Conservation (phyloP, 805 yeast species). For the Schwanniomyces pseudopolymorphus region DNA sequence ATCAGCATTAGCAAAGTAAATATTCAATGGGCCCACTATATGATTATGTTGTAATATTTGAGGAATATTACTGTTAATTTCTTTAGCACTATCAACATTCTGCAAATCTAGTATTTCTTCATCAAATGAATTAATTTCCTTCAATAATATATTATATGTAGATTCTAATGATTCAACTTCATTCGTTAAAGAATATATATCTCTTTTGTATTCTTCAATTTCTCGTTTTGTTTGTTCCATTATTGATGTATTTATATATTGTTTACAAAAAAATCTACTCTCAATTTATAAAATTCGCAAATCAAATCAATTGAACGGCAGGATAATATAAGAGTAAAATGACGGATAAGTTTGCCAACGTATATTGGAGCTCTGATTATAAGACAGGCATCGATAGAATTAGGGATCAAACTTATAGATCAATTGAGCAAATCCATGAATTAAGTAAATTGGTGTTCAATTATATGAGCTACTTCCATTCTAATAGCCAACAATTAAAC, state of each 20-base stretch:
- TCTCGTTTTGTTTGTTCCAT: conserved; percentile 8
- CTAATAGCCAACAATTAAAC: conserved; percentile 33
- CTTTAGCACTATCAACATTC: background rate
- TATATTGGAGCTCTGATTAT: conserved; percentile 45
- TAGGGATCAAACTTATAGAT: conserved; percentile 26
- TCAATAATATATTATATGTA: conserved; percentile 9
- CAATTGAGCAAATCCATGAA: conserved; percentile 41
- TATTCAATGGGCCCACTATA: conserved; percentile 29
- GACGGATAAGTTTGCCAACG: conserved; percentile 26
- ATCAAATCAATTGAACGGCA: background rate
- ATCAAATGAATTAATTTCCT: conserved; percentile 11
- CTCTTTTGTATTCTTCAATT: conserved; percentile 15
- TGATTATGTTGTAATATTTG: conserved; percentile 24
- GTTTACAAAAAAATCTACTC: conserved; percentile 1
- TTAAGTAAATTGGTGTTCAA: conserved; percentile 35
- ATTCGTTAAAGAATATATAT: conserved; percentile 15
- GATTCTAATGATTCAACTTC: conserved; percentile 16
- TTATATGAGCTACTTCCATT: conserved; percentile 35
- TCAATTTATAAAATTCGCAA: background rate
- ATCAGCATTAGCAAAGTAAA: conserved; percentile 15
- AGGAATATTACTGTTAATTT: conserved; percentile 8
- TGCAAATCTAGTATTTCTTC: background rate
- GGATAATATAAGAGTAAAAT: background rate
- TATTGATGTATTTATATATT: background rate
- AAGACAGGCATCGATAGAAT: conserved; percentile 34